A percentile compares a stretch with the other conserved stretches of the same genome.
phyloP scores from a whole-genome alignment of 2,329 filamentous ascomycete genomes.

The Cercospora sp. region DNA sequence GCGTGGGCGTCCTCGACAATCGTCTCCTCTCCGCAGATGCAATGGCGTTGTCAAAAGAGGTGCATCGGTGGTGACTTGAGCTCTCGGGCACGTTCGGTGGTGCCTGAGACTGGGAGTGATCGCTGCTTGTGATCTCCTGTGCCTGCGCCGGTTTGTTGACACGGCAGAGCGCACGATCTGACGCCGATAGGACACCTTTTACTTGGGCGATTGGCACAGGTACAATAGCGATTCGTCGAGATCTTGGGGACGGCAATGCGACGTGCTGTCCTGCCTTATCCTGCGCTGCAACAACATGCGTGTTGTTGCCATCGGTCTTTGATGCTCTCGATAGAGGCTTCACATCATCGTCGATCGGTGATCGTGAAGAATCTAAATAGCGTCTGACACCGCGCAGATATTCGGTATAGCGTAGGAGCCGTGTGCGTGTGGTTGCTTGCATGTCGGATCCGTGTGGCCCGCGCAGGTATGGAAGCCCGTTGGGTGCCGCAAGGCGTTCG shows the following conservation, averaged over 20 bases:
- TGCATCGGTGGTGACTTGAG: not conserved
- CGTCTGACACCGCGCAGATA: not conserved
- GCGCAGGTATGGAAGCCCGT: conserved; percentile 66
- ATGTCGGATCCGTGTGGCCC: conserved; percentile 47
- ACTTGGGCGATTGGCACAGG: not conserved
- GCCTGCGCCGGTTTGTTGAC: not conserved
- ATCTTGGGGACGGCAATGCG: not conserved
- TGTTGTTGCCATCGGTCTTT: not conserved
- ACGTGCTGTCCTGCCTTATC: not conserved
- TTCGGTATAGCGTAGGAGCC: not conserved
- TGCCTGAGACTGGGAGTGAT: not conserved
- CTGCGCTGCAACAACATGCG: not conserved
- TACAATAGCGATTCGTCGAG: not conserved
- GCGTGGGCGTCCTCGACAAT: not conserved
- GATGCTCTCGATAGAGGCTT: not conserved
- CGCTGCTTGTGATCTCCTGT: not conserved
- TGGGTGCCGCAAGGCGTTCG: conserved; percentile 68
- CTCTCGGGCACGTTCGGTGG: not conserved
- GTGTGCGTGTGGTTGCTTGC: not conserved
- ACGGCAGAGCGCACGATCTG: not conserved
- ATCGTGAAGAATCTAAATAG: not conserved
- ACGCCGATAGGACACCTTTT: not conserved
- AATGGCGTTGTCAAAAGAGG: not conserved
- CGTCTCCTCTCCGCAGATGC: not conserved
- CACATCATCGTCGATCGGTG: not conserved